Base-by-base conservation (phyloP, 768 basidiomycete species). In the Pleurotus tuoliensis region DNA sequence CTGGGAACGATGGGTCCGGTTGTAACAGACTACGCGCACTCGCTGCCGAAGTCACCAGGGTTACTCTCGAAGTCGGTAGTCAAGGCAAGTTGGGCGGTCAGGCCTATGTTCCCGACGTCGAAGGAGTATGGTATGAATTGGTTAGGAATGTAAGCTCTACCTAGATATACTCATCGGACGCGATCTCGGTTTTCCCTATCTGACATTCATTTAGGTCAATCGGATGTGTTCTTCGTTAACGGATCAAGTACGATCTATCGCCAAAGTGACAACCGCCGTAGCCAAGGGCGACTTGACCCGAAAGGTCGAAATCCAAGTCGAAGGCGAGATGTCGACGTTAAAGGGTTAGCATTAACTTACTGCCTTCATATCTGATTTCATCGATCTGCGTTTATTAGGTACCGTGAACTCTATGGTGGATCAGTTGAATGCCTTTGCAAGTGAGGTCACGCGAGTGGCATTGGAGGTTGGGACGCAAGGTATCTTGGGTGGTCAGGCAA, bases 321-420 rank as follows among this genome's bases (percentile, higher is more conserved):
- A 90, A 66, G 80, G 78, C 50, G 93, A 96, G 66, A 94, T 96
- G 86, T 81, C 81, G 13, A 88, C 88, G 9, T 77, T 92, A 71
- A 90, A 90, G 64, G 69, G 77, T 75, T 22, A 12, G 64, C 63
- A 20, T 24, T 24, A n/a, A 25, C n/a, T 37, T 39, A 8, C 6
- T 22, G 13, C 54, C 25, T 25, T 38, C 41, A 16, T 57, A n/a
- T 44, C 37, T 41, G n/a, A 52, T 8, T 15, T 55, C n/a, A 9
- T 11, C 49, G 9, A 25, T 50, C n/a, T 22, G 8, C 37, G 38
- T 15, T 5, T 6, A 25, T 34, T 27, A 77, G 75, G 81, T 20
- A 92, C 90, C 11, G 89, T 92, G 59, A 95, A 95, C 65, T 87
- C 86, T 15, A 96, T 96, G 93, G 92, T 94, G 67, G 91, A 92